Evolutionary conservation across 2,329 filamentous ascomycete species (phyloP), one percentile per base, ranked within the genome.

Genomic region (Nigrospora oryzae): DNA sequence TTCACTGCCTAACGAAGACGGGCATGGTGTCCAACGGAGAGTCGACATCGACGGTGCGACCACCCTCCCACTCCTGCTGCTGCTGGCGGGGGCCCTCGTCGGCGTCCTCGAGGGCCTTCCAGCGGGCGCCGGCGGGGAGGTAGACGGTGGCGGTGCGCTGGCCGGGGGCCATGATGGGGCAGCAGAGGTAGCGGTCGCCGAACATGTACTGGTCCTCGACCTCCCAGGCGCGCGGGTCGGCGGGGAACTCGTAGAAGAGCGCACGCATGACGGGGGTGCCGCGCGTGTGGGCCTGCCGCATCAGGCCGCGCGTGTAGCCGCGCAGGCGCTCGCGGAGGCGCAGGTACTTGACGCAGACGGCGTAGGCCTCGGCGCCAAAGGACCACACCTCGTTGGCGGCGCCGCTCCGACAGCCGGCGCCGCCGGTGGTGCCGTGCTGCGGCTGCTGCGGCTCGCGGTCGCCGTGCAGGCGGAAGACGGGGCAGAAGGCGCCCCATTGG

Each of bases 391-490:
- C 81, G 51, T 83, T 83, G 0, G 66, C 59, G 0, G 74, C 77
- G 13, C 78, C 79, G 49, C 56, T 73, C 51, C 45, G 68, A 57
- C 60, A 77, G 63, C 51, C 71, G 1, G 54, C 59, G 28, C 60
- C 65, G 16, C 66, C 66, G 0, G 54, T 63, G 4, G 50, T 56
- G 3, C 62, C 63, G 10, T 56, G 57, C 17, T 53, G 62, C 14
- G 59, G 57, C 51, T 66, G 64, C 38, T 59, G 69, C 1, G 81
- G 82, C 56, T 83, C 78, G 0, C 81, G 70, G 54, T 84, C 77
- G 6, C 82, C 82, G 51, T 86, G 81, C 1, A 84, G 66, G 3
- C 82, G 64, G 73, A 86, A 81, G 1, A 85, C 81, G 1, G 81
- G 81, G 46, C 79, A 83, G 54, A 81, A 84, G 0, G 79, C 64